A percentile compares a stretch with the other conserved stretches of the same genome.
These are phyloP conservation scores for Pseudogymnoascus pannorum DNA, from an alignment of 2,329 filamentous ascomycete genomes.

Conservation along the genomic window DNA sequence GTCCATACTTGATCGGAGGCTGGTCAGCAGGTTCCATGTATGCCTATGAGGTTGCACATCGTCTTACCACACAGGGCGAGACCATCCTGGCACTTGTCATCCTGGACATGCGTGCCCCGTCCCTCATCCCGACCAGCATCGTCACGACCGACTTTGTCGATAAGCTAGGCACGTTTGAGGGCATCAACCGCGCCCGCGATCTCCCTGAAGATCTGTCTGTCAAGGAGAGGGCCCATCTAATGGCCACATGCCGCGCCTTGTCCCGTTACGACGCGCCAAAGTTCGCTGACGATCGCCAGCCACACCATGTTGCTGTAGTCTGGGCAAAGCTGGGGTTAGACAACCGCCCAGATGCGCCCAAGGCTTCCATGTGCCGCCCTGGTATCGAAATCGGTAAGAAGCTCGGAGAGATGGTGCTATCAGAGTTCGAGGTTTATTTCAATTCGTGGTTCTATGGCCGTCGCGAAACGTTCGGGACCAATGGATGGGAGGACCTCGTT, in stretches of 20 bases:
- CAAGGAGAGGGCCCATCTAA: not conserved
- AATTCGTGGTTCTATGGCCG: slow-evolving; percentile 1
- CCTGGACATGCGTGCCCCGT: not conserved
- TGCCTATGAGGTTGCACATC: slow-evolving; percentile 30
- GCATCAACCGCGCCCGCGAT: not conserved
- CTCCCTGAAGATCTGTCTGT: not conserved
- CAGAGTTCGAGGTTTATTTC: not conserved
- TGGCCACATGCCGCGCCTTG: not conserved
- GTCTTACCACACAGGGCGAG: slow-evolving; percentile 18
- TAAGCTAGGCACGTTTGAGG: not conserved
- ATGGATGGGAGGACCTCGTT: slow-evolving; percentile 1
- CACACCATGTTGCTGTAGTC: not conserved
- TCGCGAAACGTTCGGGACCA: not conserved
- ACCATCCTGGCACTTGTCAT: not conserved
- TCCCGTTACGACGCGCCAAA: not conserved
- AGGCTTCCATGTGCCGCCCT: not conserved
- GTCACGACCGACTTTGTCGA: not conserved
- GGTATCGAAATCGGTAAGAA: not conserved
- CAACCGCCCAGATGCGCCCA: not conserved
- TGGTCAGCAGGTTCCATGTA: slow-evolving; percentile 33
- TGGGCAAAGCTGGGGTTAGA: not conserved
- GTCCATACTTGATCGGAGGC: slow-evolving; percentile 33
- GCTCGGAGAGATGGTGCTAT: not conserved
- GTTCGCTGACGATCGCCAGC: not conserved
- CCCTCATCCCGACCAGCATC: not conserved